Evolutionary conservation across 148 eudicot genomes (phyloP).

Genomic region (Arctostaphylos glauca): DNA sequence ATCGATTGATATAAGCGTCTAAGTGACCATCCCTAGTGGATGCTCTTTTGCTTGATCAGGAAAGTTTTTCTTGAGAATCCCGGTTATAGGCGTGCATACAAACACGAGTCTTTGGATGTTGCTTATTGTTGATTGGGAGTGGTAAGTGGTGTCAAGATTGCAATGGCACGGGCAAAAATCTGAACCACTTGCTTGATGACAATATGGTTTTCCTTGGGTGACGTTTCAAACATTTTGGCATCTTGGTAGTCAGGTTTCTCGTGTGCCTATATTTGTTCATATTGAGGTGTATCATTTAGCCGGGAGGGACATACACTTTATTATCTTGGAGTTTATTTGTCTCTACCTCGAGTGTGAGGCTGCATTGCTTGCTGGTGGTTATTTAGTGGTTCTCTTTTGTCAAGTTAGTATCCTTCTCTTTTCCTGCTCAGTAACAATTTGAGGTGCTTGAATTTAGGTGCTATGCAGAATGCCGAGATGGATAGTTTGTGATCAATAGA

Average conservation of each 20-base stretch:
- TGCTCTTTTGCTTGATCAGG: background rate
- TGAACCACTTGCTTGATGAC: background rate
- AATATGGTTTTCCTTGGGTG: background rate
- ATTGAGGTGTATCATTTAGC: background rate
- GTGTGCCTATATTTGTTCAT: background rate
- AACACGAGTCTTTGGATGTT: background rate
- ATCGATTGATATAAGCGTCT: background rate
- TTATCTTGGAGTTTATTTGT: background rate
- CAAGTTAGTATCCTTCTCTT: background rate
- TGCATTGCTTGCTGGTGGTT: background rate
- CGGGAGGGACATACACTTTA: background rate
- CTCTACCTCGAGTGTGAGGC: background rate
- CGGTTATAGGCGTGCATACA: background rate
- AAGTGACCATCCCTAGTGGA: background rate
- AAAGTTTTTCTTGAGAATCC: background rate
- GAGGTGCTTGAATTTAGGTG: background rate
- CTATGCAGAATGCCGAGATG: background rate
- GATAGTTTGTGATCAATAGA: background rate
- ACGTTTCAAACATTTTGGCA: background rate
- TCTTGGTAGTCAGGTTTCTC: background rate
- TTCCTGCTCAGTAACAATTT: background rate
- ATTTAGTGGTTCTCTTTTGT: background rate
- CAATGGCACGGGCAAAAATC: background rate
- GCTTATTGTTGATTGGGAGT: background rate
- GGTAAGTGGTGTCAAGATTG: background rate